phyloP scores from a whole-genome alignment of 495 filamentous ascomycete species.

The Extremus antarcticus region DNA sequence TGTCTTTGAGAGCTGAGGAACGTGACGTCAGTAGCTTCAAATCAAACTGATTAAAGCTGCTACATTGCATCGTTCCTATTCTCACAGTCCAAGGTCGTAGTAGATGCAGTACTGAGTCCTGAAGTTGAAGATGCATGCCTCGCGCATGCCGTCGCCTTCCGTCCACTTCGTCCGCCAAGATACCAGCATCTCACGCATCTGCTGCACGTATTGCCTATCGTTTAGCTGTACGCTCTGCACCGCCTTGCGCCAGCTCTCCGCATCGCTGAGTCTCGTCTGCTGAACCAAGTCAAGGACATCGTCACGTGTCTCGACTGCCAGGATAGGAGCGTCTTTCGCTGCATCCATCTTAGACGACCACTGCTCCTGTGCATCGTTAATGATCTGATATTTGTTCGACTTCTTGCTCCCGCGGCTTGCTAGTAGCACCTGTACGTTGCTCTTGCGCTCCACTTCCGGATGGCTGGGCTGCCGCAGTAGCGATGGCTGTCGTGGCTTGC shows the following conservation, averaged over 20 bases:
- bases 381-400: constrained; percentile 70
- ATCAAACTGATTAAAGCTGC: neutral
- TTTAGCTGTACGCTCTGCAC: constrained; percentile 65
- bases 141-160: constrained; percentile 24
- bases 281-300: constrained; percentile 71
- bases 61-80: neutral
- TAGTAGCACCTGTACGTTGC: constrained; percentile 65
- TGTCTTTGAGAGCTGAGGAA: constrained; percentile 17
- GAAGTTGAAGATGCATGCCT: constrained; percentile 34
- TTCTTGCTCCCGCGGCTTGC: constrained; percentile 80
- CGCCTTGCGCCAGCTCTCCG: constrained; percentile 75
- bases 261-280: constrained; percentile 62
- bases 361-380: constrained; percentile 49
- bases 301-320: constrained; percentile 81
- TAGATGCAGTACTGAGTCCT: constrained; percentile 27
- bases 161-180: constrained; percentile 49
- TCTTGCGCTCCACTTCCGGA: constrained; percentile 45
- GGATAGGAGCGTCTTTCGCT: constrained; percentile 66
- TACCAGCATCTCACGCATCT: constrained; percentile 68
- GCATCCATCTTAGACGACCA: constrained; percentile 33
- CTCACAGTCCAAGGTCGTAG: constrained; percentile 28
- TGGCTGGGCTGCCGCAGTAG: constrained; percentile 16
- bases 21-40: neutral
- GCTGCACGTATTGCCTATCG: constrained; percentile 77
- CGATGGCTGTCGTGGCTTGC: constrained; percentile 7